Conservation (phyloP, 2,329 filamentous ascomycete genomes). For the Epichloe sibirici region DNA sequence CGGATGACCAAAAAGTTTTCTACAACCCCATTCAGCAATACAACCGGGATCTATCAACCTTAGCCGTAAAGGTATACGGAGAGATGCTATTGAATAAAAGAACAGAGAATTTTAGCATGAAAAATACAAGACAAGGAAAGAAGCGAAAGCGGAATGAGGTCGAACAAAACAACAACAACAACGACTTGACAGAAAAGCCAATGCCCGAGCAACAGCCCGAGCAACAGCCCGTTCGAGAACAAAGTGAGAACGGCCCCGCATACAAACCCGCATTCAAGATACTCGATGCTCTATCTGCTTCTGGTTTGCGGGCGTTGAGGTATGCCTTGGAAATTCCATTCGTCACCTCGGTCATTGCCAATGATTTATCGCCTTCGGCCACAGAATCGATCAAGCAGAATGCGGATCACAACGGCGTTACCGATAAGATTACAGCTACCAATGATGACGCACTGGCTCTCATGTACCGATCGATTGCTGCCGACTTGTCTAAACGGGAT, state of each 20-base stretch:
- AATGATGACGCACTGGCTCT: conserved; percentile 77
- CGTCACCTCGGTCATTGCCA: conserved; percentile 69
- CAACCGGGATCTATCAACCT: conserved; percentile 87
- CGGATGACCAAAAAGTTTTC: conserved; percentile 69
- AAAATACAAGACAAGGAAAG: conserved; percentile 29
- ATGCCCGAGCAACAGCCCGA: conserved; percentile 5
- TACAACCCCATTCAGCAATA: conserved; percentile 99
- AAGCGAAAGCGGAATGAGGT: conserved; percentile 34
- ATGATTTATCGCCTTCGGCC: conserved; percentile 72
- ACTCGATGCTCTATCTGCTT: conserved; percentile 87
- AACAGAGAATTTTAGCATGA: conserved; percentile 21
- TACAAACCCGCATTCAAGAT: conserved; percentile 55
- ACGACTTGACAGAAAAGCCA: conserved; percentile 1
- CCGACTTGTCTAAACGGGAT: conserved; percentile 33
- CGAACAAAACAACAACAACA: conserved; percentile 6
- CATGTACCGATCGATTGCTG: conserved; percentile 67
- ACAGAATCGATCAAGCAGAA: conserved; percentile 75
- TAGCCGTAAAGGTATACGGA: conserved; percentile 83
- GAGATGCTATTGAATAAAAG: conserved; percentile 46
- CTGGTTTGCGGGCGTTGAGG: conserved; percentile 77
- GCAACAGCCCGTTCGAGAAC: conserved; percentile 8
- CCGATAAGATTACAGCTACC: conserved; percentile 57
- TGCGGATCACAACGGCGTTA: conserved; percentile 67
- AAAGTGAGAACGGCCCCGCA: conserved; percentile 15
- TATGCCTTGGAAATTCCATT: conserved; percentile 89